Percentiles rank a stretch among this genome's conserved stretches.
Evolutionary conservation across 495 filamentous ascomycete genomes (phyloP).

Genomic region (Xylaria sp.): DNA sequence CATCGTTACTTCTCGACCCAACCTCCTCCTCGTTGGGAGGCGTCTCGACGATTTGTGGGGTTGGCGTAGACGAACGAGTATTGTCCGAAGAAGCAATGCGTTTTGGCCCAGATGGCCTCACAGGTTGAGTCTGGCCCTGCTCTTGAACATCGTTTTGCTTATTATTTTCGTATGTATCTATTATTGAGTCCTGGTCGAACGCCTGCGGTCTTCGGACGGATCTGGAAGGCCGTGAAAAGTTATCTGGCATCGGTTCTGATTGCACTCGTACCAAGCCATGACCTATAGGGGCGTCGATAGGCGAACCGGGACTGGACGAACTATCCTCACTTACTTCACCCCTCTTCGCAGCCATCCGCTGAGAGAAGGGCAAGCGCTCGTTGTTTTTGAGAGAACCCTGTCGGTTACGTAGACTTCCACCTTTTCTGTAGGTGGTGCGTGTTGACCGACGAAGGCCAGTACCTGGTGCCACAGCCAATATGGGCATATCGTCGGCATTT

Average conservation of each 20-base stretch:
- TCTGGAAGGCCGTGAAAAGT: slow-evolving; percentile 59
- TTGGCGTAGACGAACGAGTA: slow-evolving; percentile 44
- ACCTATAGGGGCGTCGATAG: slow-evolving; percentile 57
- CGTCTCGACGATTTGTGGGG: slow-evolving; percentile 75
- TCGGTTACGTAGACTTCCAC: slow-evolving; percentile 82
- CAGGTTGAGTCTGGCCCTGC: slow-evolving; percentile 24
- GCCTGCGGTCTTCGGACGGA: slow-evolving; percentile 53
- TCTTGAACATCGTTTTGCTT: slow-evolving; percentile 29
- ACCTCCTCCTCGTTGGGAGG: slow-evolving; percentile 59
- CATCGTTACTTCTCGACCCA: slow-evolving; percentile 30
- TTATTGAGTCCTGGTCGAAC: slow-evolving; percentile 42
- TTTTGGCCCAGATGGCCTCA: slow-evolving; percentile 32
- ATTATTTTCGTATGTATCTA: slow-evolving; percentile 28
- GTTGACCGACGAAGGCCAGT: slow-evolving; percentile 87
- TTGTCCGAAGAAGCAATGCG: slow-evolving; percentile 34
- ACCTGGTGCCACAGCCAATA: slow-evolving; percentile 77
- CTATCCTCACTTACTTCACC: slow-evolving; percentile 65
- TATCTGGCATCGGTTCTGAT: slow-evolving; percentile 75
- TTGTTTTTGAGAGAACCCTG: slow-evolving; percentile 63
- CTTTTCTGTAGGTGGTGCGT: slow-evolving; percentile 84
- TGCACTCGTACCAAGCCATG: slow-evolving; percentile 71
- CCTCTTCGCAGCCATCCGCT: slow-evolving; percentile 65
- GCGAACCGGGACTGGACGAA: slow-evolving; percentile 56
- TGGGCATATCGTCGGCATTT: slow-evolving; percentile 82
- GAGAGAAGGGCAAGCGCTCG: slow-evolving; percentile 68